phyloP scores from a whole-genome alignment of 495 filamentous ascomycete genomes.

The Apodospora peruviana region DNA sequence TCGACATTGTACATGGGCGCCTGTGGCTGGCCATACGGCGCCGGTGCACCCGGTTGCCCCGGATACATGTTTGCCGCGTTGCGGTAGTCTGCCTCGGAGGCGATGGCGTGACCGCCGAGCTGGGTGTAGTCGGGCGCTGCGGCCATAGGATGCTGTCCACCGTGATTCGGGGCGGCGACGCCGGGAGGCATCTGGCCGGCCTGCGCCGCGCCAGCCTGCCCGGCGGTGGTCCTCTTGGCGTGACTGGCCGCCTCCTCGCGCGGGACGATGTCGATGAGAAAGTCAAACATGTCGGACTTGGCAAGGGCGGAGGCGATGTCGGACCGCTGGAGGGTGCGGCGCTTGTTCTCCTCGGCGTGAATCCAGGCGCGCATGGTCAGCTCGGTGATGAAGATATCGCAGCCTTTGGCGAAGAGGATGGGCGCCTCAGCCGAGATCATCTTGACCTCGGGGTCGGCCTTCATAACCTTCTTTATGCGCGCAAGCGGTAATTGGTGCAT shows the following conservation, averaged over 20 bases:
- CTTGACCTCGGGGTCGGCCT: slow-evolving; percentile 97
- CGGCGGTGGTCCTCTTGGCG: slow-evolving; percentile 55
- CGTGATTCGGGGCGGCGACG: slow-evolving; percentile 56
- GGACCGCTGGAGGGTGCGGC: slow-evolving; percentile 87
- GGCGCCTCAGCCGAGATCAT: slow-evolving; percentile 99
- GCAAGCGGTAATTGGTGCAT: slow-evolving; percentile 91
- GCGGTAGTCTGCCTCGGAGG: slow-evolving; percentile 74
- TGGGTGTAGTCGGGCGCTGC: slow-evolving; percentile 63
- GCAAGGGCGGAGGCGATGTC: slow-evolving; percentile 93
- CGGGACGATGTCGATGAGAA: slow-evolving; percentile 97
- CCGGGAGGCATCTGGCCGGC: slow-evolving; percentile 57
- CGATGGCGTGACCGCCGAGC: slow-evolving; percentile 24
- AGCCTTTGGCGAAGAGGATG: slow-evolving; percentile 97
- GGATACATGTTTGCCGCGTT: slow-evolving; percentile 72
- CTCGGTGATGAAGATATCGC: slow-evolving; percentile 99
- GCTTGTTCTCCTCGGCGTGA: slow-evolving; percentile 97
- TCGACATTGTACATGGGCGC: slow-evolving; percentile 69
- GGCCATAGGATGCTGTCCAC: slow-evolving; percentile 34
- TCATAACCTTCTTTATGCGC: slow-evolving; percentile 99
- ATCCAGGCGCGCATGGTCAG: slow-evolving; percentile 99
- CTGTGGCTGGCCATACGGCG: slow-evolving; percentile 67
- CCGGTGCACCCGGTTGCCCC: slow-evolving; percentile 59
- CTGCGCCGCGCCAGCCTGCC: slow-evolving; percentile 38
- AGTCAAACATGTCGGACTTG: slow-evolving; percentile 99
- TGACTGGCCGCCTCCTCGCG: slow-evolving; percentile 86